phyloP scores from a whole-genome alignment of 2,329 filamentous ascomycete genomes.

The Apiospora koreana region DNA sequence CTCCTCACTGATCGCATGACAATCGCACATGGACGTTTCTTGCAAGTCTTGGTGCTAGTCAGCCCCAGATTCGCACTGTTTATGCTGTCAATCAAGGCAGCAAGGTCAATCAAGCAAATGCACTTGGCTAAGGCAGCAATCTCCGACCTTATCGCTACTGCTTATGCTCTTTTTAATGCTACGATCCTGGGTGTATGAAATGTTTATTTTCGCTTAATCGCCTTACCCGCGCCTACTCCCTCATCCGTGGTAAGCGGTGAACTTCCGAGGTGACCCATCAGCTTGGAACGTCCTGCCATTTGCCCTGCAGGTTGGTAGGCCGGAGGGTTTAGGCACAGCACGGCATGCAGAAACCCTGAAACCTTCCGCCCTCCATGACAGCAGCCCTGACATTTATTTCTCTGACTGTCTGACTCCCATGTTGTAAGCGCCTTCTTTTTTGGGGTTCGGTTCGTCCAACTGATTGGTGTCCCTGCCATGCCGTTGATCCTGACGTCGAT shows the following conservation, averaged over 20 bases:
- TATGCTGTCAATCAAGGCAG: neutral
- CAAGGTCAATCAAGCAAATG: neutral
- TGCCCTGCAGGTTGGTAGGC: neutral
- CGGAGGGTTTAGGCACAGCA: neutral
- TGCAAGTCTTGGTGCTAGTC: neutral
- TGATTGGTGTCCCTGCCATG: neutral
- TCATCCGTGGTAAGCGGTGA: neutral
- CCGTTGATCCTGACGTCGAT: neutral
- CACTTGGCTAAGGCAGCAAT: neutral
- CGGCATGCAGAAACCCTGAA: slow-evolving; percentile 9
- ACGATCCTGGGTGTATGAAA: neutral
- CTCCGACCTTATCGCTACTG: neutral
- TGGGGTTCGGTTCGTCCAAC: neutral
- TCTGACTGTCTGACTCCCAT: neutral
- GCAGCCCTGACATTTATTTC: neutral
- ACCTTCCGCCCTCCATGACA: neutral
- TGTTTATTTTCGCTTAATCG: neutral
- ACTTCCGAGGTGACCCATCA: neutral
- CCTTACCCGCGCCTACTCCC: neutral
- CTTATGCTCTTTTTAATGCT: neutral
- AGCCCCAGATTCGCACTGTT: neutral
- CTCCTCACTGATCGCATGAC: neutral
- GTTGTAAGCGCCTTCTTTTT: slow-evolving; percentile 5
- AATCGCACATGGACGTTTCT: neutral
- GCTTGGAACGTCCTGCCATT: neutral